Conservation (phyloP, 768 basidiomycete genomes). For the Amanita molliuscula region DNA sequence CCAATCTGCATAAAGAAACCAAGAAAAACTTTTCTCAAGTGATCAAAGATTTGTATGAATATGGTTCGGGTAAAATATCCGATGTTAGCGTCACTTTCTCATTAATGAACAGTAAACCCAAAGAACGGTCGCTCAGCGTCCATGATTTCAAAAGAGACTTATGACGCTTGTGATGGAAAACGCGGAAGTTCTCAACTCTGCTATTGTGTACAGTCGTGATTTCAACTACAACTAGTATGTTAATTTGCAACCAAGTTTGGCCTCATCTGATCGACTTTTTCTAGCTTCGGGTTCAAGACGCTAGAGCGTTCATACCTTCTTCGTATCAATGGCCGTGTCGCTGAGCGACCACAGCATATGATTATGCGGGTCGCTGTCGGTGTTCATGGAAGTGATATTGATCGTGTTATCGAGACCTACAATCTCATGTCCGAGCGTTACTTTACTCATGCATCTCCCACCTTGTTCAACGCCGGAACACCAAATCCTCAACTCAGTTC, state of each 20-base stretch:
- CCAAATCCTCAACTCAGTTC: conserved; percentile 92
- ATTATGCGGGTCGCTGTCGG: conserved; percentile 99
- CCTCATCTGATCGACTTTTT: not conserved
- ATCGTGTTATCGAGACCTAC: conserved; percentile 84
- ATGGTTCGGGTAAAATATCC: conserved; percentile 35
- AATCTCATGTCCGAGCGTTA: conserved; percentile 96
- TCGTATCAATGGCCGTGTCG: conserved; percentile 87
- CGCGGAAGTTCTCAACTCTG: conserved; percentile 76
- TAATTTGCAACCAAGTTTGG: not conserved
- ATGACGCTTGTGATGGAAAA: conserved; percentile 74
- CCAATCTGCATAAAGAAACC: conserved; percentile 98
- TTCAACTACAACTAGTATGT: conserved; percentile 93
- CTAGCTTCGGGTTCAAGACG: conserved; percentile 98
- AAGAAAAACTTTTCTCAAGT: conserved; percentile 95
- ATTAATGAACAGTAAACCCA: conserved; percentile 62
- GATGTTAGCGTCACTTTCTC: not conserved
- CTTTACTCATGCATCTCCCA: conserved; percentile 97
- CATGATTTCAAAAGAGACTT: conserved; percentile 88
- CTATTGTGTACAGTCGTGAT: conserved; percentile 97
- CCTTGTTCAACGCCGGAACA: conserved; percentile 96
- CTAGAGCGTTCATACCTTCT: conserved; percentile 96
- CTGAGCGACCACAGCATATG: conserved; percentile 97
- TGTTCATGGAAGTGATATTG: conserved; percentile 85
- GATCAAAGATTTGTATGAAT: conserved; percentile 81
- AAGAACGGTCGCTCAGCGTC: conserved; percentile 82